phyloP scores from a whole-genome alignment of 1,139 yeast genomes.

The Yamadazyma triangularis region DNA sequence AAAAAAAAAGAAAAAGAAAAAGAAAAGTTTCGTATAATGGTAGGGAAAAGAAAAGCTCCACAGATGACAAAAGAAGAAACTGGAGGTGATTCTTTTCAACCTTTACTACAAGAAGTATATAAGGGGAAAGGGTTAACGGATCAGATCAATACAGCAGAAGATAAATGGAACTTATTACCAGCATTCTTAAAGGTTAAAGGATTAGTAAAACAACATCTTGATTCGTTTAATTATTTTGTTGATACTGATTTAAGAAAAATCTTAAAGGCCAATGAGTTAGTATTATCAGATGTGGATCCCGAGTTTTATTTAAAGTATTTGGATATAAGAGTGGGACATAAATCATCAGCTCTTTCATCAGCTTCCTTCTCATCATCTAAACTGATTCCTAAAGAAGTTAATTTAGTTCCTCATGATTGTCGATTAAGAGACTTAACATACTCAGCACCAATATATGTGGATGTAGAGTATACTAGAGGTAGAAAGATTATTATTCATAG shows the following conservation, averaged over 20 bases:
- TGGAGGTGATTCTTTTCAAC: conserved; percentile 59
- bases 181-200: conserved; percentile 96
- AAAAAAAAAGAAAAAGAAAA: too few relatives aligned
- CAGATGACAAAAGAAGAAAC: conserved; percentile 6
- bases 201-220: conserved; percentile 92
- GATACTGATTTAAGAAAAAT: conserved; percentile 91
- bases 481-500: conserved; percentile 84
- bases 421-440: conserved; percentile 91
- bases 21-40: too few relatives aligned
- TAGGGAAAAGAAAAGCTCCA: conserved; percentile 12
- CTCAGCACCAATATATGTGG: conserved; percentile 94
- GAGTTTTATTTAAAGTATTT: conserved; percentile 88
- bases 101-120: conserved; percentile 72
- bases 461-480: conserved; percentile 95
- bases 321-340: conserved; percentile 85
- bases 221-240: conserved; percentile 92
- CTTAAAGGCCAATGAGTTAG: conserved; percentile 82
- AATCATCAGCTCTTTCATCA: conserved; percentile 43
- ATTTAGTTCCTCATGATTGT: conserved; percentile 93
- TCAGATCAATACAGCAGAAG: conserved; percentile 83
- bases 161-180: conserved; percentile 94
- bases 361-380: conserved; percentile 36
- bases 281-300: conserved; percentile 93
- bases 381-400: conserved; percentile 49
- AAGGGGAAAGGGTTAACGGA: conserved; percentile 86